A percentile compares a stretch with the other conserved stretches of the same genome.
Conservation (phyloP, 2,329 filamentous ascomycete species). For the Fusarium hostae region DNA sequence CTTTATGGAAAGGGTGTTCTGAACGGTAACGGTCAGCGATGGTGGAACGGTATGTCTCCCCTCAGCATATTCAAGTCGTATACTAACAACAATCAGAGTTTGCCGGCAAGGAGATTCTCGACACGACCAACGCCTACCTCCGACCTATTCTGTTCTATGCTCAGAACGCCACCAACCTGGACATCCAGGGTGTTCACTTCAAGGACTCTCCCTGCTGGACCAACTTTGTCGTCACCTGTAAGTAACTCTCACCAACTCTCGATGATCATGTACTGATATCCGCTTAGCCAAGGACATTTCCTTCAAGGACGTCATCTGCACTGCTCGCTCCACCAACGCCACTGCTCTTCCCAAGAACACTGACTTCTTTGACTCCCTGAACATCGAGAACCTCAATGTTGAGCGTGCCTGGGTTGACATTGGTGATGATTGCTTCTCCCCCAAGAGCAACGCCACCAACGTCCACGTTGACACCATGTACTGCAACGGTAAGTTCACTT, state of each 20-base stretch:
- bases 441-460: constrained; percentile 41
- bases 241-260: accelerated
- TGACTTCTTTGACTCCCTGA: constrained; percentile 42
- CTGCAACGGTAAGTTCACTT: constrained; percentile 33
- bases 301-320: constrained; percentile 40
- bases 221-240: constrained; percentile 42
- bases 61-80: accelerated
- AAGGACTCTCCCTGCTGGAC: constrained; percentile 44
- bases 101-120: constrained; percentile 37
- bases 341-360: constrained; percentile 41
- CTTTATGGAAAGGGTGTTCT: constrained; percentile 40
- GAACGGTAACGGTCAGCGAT: constrained; percentile 41
- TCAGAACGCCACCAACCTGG: constrained; percentile 38
- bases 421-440: constrained; percentile 43
- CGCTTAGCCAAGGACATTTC: constrained; percentile 34
- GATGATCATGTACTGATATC: not conserved
- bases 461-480: constrained; percentile 41
- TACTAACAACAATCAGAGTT: constrained; percentile 20
- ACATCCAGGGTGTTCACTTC: constrained; percentile 40
- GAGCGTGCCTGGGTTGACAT: constrained; percentile 42
- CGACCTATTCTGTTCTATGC: constrained; percentile 43
- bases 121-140: constrained; percentile 35
- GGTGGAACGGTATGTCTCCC: constrained; percentile 35
- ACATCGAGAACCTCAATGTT: constrained; percentile 34
- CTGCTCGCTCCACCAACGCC: constrained; percentile 39